Conservation (phyloP, 768 basidiomycete species). For the Panaeolus papilionaceus region DNA sequence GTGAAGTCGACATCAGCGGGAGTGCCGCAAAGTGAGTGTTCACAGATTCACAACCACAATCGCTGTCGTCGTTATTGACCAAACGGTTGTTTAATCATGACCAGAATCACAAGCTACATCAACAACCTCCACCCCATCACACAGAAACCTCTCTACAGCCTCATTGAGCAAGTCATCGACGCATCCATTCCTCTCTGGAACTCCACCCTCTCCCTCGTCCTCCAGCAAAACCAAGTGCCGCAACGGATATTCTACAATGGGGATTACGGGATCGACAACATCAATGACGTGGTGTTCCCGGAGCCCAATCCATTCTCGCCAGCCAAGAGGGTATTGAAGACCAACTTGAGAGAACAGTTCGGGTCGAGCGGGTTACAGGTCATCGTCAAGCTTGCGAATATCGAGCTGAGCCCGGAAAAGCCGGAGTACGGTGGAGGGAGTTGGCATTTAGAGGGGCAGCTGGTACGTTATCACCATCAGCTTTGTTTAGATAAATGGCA, state of each 20-base stretch:
- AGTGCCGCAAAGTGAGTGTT: constrained; percentile 27
- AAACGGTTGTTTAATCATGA: too few species aligned
- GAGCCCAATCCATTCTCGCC: background rate
- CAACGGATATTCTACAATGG: background rate
- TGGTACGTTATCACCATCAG: constrained; percentile 14
- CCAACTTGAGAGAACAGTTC: constrained; percentile 11
- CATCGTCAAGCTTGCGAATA: constrained; percentile 26
- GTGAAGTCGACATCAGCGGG: constrained; percentile 34
- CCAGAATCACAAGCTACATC: constrained; percentile 45
- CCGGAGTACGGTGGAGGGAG: constrained; percentile 24
- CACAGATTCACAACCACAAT: too few species aligned
- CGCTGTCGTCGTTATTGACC: too few species aligned
- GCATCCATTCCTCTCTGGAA: constrained; percentile 18
- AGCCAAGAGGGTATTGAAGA: too few species aligned
- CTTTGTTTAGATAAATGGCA: background rate
- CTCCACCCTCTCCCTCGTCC: constrained; percentile 4
- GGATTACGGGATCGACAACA: background rate
- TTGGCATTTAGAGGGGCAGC: constrained; percentile 28
- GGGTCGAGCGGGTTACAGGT: constrained; percentile 19
- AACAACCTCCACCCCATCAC: constrained; percentile 46
- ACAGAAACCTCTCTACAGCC: background rate
- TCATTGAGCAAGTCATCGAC: constrained; percentile 16
- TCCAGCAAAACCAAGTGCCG: constrained; percentile 17
- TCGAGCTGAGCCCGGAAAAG: constrained; percentile 25
- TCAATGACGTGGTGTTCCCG: background rate